A percentile compares a stretch with the other conserved stretches of the same genome.
Evolutionary conservation across 2,329 filamentous ascomycete genomes (phyloP).

Genomic region (Cordyceps cicadae): DNA sequence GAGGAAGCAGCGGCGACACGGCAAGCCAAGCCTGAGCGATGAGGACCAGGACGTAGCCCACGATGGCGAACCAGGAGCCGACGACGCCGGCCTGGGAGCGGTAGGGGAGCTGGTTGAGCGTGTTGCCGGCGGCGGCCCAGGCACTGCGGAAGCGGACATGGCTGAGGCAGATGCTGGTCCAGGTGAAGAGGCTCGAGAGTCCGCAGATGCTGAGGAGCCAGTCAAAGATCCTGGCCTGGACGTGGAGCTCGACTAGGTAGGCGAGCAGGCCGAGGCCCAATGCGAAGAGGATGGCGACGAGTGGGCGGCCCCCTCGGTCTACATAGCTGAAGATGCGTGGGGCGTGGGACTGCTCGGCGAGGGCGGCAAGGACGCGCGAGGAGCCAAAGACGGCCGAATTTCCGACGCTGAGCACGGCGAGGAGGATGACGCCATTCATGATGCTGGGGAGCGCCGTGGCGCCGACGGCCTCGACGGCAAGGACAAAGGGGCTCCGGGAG

Average conservation of each 20-base stretch:
- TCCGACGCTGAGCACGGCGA: slow-evolving; percentile 51
- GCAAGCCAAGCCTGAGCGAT: slow-evolving; percentile 69
- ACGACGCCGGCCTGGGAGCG: slow-evolving; percentile 59
- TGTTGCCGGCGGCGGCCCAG: slow-evolving; percentile 38
- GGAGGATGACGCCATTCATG: slow-evolving; percentile 55
- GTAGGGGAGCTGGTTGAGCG: slow-evolving; percentile 67
- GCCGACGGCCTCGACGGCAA: slow-evolving; percentile 47
- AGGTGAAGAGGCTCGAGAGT: slow-evolving; percentile 54
- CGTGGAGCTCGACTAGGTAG: slow-evolving; percentile 15
- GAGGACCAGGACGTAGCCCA: slow-evolving; percentile 62
- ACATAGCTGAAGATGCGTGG: slow-evolving; percentile 35
- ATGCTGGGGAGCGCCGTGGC: slow-evolving; percentile 47
- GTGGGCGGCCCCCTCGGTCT: slow-evolving; percentile 35
- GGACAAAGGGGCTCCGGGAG: slow-evolving; percentile 47
- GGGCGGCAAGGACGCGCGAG: slow-evolving; percentile 48
- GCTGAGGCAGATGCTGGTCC: slow-evolving; percentile 44
- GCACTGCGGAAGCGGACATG: slow-evolving; percentile 28
- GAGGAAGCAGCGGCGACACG: slow-evolving; percentile 22
- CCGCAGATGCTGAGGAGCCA: slow-evolving; percentile 52
- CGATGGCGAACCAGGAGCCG: slow-evolving; percentile 66
- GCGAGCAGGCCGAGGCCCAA: slow-evolving; percentile 31
- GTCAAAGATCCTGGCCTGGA: slow-evolving; percentile 31
- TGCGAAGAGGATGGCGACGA: slow-evolving; percentile 32
- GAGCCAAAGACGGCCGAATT: slow-evolving; percentile 51
- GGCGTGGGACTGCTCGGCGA: slow-evolving; percentile 37